These are phyloP conservation scores for Metschnikowia peoriensis DNA, from an alignment of 805 yeast genomes.

Conservation along the genomic window DNA sequence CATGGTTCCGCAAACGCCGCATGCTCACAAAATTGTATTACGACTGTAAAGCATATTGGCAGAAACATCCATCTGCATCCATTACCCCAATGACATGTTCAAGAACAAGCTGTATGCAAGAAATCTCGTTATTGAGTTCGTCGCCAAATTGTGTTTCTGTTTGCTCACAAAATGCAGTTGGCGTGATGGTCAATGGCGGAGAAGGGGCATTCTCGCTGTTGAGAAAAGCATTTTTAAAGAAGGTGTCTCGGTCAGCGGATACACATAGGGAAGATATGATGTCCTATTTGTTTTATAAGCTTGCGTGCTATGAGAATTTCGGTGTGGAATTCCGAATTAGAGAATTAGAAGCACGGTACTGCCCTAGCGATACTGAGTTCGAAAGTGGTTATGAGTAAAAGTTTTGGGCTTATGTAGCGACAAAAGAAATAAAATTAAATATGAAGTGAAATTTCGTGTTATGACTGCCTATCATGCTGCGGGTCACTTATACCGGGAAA, in stretches of 20 bases:
- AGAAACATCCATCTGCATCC: slow-evolving; percentile 6
- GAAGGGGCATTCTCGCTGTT: slow-evolving; percentile 11
- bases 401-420: neutral
- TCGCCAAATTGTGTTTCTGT: slow-evolving; percentile 12
- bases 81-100: slow-evolving; percentile 13
- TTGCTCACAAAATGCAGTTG: slow-evolving; percentile 3
- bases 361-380: slow-evolving; percentile 5
- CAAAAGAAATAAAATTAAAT: neutral
- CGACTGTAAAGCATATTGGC: slow-evolving; percentile 16
- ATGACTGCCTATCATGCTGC: slow-evolving; percentile 3
- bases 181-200: neutral
- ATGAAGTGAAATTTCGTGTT: slow-evolving; percentile 2
- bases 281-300: slow-evolving; percentile 21
- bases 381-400: neutral
- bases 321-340: slow-evolving; percentile 14
- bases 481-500: slow-evolving; percentile 18
- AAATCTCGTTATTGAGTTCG: neutral
- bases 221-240: slow-evolving; percentile 12
- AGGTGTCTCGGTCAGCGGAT: slow-evolving; percentile 13
- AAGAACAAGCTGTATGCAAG: slow-evolving; percentile 12
- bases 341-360: slow-evolving; percentile 16
- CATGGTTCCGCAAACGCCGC: slow-evolving; percentile 13
- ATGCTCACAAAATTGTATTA: slow-evolving; percentile 11
- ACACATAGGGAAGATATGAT: slow-evolving; percentile 18
- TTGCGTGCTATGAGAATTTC: slow-evolving; percentile 12